Conservation (phyloP, 805 yeast species). For the Vanderwaltozyma polyspora region DNA sequence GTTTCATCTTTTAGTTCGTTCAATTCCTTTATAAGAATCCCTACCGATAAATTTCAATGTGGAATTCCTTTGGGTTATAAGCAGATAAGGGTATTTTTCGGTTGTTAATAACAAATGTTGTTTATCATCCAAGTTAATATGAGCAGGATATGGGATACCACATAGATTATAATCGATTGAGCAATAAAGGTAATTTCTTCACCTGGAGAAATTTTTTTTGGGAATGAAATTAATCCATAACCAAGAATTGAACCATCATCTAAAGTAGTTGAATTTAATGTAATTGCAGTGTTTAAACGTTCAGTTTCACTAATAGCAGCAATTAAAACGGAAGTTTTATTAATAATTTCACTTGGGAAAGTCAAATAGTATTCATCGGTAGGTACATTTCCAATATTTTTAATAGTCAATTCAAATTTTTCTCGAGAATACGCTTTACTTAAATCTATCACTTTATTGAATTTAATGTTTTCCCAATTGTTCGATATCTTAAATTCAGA, state of each 20-base stretch:
- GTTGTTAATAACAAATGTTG: slow-evolving; percentile 51
- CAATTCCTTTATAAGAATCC: slow-evolving; percentile 11
- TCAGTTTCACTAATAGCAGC: not conserved
- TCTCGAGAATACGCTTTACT: slow-evolving; percentile 57
- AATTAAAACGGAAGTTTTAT: slow-evolving; percentile 30
- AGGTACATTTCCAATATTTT: slow-evolving; percentile 48
- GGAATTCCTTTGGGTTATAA: slow-evolving; percentile 45
- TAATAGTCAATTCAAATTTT: slow-evolving; percentile 40
- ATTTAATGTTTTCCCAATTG: slow-evolving; percentile 44
- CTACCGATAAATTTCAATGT: slow-evolving; percentile 31
- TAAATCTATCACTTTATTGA: slow-evolving; percentile 52
- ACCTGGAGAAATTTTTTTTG: slow-evolving; percentile 58
- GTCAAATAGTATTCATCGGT: slow-evolving; percentile 46
- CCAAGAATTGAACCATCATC: slow-evolving; percentile 10
- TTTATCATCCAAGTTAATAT: slow-evolving; percentile 43
- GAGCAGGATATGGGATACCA: slow-evolving; percentile 52
- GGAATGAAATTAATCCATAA: slow-evolving; percentile 42
- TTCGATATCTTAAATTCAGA: slow-evolving; percentile 8
- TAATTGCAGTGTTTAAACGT: not conserved
- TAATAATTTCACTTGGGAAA: slow-evolving; percentile 37
- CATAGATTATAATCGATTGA: slow-evolving; percentile 38
- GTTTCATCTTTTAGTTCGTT: slow-evolving; percentile 3
- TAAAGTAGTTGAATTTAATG: slow-evolving; percentile 14
- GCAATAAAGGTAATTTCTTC: slow-evolving; percentile 39
- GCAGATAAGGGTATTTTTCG: slow-evolving; percentile 49